Base-by-base conservation (phyloP, 2,329 filamentous ascomycete species). In the Arthrinium puccinioides region DNA sequence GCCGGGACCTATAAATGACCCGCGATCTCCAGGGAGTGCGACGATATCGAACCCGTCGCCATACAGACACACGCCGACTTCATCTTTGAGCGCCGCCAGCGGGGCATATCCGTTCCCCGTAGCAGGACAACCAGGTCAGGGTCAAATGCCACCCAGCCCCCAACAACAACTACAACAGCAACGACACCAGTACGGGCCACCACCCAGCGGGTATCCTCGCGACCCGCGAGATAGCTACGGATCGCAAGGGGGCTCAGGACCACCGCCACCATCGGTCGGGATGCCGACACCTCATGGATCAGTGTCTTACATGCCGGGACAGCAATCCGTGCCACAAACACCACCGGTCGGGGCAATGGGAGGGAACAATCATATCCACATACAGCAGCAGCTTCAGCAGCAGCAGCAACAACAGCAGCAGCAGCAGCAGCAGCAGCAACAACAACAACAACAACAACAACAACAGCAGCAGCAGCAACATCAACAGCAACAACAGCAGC, bases 31-130 rank as follows among this genome's bases (percentile, higher is more conserved):
- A 14, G 62, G 64, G 47, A 60, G 62, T 39, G 56, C 51, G 20
- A 59, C 66, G 14, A 58, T 64, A 33, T 61, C 68, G 15, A 61
- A 57, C 3, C 66, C 63, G 5, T 70, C 69, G 4, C 64, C 72
- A 3, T 74, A 74, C 47, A 66, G 70, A 37, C 64, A 68, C 19
- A 69, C 69, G 9, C 66, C 69, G 16, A 66, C 63, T 4, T 66
- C 69, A 21, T 64, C 69, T 4, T 49, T 61, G 31, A 66, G 61
- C 45, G 56, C 52, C 10, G 51, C 59, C 25, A 56, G 58, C 44
- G 54, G 61, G 31, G 70, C 66, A 19, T 76, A 73, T 45, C 70
- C 72, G 1, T 76, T 76, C 32, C 71, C 72, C n/a, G n/a, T n/a
- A n/a, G n/a, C n/a, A n/a, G n/a, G n/a, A 20, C 57, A 62, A 16